A percentile compares a stretch with the other conserved stretches of the same genome.
Evolutionary conservation across 768 basidiomycete genomes (phyloP).

Genomic region (Gautieria morchelliformis): DNA sequence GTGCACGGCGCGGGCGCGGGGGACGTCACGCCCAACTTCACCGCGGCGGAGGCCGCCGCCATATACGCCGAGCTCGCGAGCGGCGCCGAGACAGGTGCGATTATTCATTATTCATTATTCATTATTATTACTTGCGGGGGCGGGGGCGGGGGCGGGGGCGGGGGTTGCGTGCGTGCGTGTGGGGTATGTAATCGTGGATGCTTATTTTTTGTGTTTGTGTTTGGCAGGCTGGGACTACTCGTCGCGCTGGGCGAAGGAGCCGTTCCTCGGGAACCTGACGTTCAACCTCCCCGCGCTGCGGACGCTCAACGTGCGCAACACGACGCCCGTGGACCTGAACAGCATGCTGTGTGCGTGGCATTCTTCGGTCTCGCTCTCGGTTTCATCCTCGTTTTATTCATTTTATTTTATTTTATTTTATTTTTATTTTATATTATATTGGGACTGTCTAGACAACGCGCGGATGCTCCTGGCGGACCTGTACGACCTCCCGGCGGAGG

Average conservation of each 20-base stretch:
- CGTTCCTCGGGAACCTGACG: conserved; percentile 30
- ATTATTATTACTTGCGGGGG: no score
- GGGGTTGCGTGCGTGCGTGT: no score
- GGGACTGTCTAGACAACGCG: conserved; percentile 41
- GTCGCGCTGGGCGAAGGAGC: conserved; percentile 32
- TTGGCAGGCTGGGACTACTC: conserved; percentile 33
- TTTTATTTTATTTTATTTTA: conserved; percentile 2
- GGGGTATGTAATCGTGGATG: no score
- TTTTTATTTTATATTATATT: not conserved
- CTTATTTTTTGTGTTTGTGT: no score
- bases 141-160: no score
- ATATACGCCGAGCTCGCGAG: conserved; percentile 84
- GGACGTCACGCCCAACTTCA: conserved; percentile 28
- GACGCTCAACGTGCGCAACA: conserved; percentile 59
- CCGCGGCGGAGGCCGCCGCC: conserved; percentile 42
- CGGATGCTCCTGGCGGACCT: conserved; percentile 51
- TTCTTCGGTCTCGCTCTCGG: no score
- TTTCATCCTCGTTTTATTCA: no score
- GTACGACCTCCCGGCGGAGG: conserved; percentile 27
- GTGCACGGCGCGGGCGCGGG: conserved; percentile 41
- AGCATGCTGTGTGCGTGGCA: conserved; percentile 73
- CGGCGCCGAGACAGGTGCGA: conserved; percentile 70
- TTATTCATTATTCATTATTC: not conserved
- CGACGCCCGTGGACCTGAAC: conserved; percentile 72
- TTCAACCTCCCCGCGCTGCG: conserved; percentile 49